These are phyloP conservation scores for Clohesyomyces aquaticus DNA, from an alignment of 495 filamentous ascomycete species.

Conservation along the genomic window DNA sequence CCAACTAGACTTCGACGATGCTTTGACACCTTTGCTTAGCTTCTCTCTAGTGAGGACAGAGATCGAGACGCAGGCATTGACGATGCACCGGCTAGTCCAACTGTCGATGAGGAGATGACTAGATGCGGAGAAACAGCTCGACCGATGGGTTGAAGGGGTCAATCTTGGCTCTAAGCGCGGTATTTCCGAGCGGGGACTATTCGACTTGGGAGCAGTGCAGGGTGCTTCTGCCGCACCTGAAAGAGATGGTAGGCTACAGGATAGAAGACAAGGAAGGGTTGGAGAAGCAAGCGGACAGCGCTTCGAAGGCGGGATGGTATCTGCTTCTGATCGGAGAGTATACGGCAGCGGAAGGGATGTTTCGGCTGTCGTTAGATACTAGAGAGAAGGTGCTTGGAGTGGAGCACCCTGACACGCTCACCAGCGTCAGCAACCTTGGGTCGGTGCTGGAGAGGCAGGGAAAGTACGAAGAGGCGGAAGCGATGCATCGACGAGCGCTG, in stretches of 20 bases:
- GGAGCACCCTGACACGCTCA: conserved; percentile 50
- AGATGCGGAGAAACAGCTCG: neutral
- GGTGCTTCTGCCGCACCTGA: conserved; percentile 3
- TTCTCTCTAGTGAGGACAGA: conserved; percentile 16
- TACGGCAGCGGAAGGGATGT: conserved; percentile 13
- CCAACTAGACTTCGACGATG: conserved; percentile 13
- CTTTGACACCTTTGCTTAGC: conserved; percentile 5
- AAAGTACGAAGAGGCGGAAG: conserved; percentile 28
- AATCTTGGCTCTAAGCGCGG: neutral
- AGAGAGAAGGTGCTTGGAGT: conserved; percentile 47
- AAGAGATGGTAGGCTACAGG: conserved; percentile 1
- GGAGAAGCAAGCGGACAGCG: conserved; percentile 5
- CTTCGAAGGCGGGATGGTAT: conserved; percentile 1
- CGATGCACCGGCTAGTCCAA: conserved; percentile 26
- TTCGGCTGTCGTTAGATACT: conserved; percentile 23
- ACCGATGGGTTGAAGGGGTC: conserved; percentile 15
- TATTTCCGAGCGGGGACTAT: conserved; percentile 23
- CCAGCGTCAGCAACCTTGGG: conserved; percentile 50
- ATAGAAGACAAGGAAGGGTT: conserved; percentile 3
- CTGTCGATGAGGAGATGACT: conserved; percentile 24
- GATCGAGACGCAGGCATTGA: conserved; percentile 1
- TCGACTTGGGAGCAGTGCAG: conserved; percentile 4
- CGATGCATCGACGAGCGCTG: conserved; percentile 20
- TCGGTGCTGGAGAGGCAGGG: conserved; percentile 15
- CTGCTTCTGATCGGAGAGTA: conserved; percentile 34